Evolutionary conservation across 2,329 filamentous ascomycete species (phyloP).

Genomic region (Ascochyta lentis): DNA sequence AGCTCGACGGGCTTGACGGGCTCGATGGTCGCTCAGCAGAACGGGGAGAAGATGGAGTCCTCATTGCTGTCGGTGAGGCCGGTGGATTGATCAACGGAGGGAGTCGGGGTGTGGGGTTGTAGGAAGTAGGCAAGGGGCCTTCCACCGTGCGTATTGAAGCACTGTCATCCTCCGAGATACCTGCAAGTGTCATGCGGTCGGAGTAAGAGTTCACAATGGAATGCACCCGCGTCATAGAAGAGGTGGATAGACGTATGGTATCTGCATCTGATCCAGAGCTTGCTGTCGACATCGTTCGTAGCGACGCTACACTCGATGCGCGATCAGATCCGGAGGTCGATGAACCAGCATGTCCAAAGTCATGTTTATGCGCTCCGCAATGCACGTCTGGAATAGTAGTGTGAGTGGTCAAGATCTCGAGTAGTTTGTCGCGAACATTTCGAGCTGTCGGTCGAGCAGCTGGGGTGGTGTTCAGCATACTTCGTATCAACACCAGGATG

Average conservation of each 20-base stretch:
- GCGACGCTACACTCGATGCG: constrained; percentile 37
- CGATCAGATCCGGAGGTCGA: constrained; percentile 37
- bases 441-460: constrained; percentile 50
- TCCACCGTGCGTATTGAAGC: constrained; percentile 39
- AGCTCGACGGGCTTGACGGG: constrained; percentile 7
- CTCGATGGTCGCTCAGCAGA: constrained; percentile 9
- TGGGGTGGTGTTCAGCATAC: constrained; percentile 53
- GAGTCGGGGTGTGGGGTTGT: constrained; percentile 25
- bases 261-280: constrained; percentile 39
- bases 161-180: constrained; percentile 40
- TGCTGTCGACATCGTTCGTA: constrained; percentile 39
- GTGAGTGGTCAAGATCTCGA: constrained; percentile 40
- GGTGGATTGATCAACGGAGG: constrained; percentile 25
- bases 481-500: constrained; percentile 50
- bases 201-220: constrained; percentile 43
- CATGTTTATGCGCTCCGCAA: constrained; percentile 44
- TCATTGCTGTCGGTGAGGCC: constrained; percentile 11
- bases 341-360: constrained; percentile 33
- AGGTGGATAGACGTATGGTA: constrained; percentile 37
- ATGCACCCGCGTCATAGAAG: constrained; percentile 32
- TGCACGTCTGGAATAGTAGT: constrained; percentile 45
- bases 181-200: constrained; percentile 39
- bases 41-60: constrained; percentile 21
- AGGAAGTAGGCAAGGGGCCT: constrained; percentile 22
- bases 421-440: constrained; percentile 50